These are phyloP conservation scores for Saccharomyces hybrid DNA, from an alignment of 1,139 yeast species.

Conservation along the genomic window DNA sequence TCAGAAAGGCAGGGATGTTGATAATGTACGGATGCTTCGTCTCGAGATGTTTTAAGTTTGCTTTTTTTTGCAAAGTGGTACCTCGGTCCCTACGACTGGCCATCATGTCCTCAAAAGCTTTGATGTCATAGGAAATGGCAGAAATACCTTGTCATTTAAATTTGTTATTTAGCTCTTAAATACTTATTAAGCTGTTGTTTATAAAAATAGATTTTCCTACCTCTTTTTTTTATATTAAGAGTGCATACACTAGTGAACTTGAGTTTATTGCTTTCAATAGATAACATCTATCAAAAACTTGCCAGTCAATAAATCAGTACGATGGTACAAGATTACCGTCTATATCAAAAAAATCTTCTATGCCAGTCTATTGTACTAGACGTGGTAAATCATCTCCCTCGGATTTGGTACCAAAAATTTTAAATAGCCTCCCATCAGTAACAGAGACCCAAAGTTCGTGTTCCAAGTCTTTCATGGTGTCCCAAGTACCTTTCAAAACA, in stretches of 20 bases:
- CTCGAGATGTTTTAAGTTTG: no score
- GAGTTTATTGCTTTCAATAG: not conserved
- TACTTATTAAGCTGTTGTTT: not conserved
- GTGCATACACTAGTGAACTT: not conserved
- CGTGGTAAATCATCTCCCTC: not conserved
- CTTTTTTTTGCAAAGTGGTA: no score
- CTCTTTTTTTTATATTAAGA: not conserved
- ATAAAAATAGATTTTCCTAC: not conserved
- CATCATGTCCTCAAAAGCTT: not conserved
- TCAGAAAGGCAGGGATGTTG: not conserved
- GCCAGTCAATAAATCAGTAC: no score
- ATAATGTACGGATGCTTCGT: not conserved
- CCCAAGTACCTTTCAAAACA: conserved; percentile 29
- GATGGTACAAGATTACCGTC: not conserved
- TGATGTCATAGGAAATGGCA: not conserved
- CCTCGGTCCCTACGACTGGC: not conserved
- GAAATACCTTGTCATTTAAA: not conserved
- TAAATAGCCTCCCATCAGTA: not conserved
- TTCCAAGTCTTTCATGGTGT: conserved; percentile 19
- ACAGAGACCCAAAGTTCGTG: conserved; percentile 12
- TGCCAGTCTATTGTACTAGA: not conserved
- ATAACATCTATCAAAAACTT: not conserved
- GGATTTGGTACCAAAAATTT: not conserved
- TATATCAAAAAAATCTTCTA: not conserved
- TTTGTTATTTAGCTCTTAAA: not conserved